phyloP scores from a whole-genome alignment of 148 eudicot genomes.

The Pharnaceum exiguum region DNA sequence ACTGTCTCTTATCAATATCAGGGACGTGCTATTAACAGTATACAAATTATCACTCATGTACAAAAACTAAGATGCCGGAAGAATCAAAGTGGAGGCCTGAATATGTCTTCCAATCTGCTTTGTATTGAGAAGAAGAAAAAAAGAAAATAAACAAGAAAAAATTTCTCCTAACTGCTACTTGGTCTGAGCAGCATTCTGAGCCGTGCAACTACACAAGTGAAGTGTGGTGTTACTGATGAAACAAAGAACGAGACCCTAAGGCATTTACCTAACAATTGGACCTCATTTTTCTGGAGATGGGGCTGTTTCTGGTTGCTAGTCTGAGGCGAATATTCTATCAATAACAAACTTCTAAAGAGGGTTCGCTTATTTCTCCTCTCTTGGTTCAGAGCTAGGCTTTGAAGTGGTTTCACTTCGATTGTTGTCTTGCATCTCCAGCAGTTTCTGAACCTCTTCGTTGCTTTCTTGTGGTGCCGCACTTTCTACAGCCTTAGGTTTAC shows the following conservation, averaged over 20 bases:
- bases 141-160: too few relatives aligned
- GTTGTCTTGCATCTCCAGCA: constrained; percentile 69
- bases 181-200: not conserved
- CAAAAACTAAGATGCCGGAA: too few relatives aligned
- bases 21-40: too few relatives aligned
- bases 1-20: too few relatives aligned
- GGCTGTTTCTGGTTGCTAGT: not conserved
- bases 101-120: too few relatives aligned
- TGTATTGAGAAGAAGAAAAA: too few relatives aligned
- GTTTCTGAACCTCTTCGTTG: constrained; percentile 60
- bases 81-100: too few relatives aligned
- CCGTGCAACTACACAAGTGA: not conserved
- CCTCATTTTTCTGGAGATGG: not conserved
- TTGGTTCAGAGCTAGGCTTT: constrained; percentile 26
- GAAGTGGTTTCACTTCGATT: constrained; percentile 21
- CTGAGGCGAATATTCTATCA: not conserved
- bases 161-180: not conserved
- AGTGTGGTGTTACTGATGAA: not conserved
- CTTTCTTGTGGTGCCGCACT: constrained; percentile 34
- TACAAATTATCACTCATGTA: too few relatives aligned
- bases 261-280: constrained; percentile 1
- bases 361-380: constrained; percentile 27
- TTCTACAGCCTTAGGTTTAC: constrained; percentile 49
- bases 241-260: not conserved
- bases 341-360: not conserved